Base-by-base conservation (phyloP, 345 rosid species). In the Nasturtium officinale region DNA sequence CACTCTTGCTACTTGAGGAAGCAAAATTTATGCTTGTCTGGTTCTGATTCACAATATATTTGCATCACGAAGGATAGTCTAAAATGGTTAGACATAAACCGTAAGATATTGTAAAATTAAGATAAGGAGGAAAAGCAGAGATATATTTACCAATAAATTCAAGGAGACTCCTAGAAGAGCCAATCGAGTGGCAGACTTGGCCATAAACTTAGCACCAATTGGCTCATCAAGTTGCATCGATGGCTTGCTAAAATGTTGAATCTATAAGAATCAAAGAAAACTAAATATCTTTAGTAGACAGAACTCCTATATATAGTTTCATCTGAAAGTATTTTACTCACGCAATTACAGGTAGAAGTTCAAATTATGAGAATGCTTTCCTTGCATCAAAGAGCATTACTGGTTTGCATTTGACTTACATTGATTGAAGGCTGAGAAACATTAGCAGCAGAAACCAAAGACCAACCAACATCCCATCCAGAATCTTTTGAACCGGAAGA, bases 391-490 rank as follows among this genome's bases (percentile, higher is more conserved):
- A 28, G 26, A 67, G 43, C 16, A 74, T 21, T 18, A 59, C 79
- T 43, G 23, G 71, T 87, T 85, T 79, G 79, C 9, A 67, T 79
- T 67, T 30, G 71, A 73, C 74, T 59, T 67, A 69, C 79, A 47
- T 71, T 82, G 56, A 46, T 21, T 11, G 73, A 67, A 50, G 82
- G 72, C 78, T 78, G 87, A 47, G 83, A 65, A 77, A 47, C 80
- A 59, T 65, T 78, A 57, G 78, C 82, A 21, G 81, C 72, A 16
- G 90, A 82, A 51, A 88, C 88, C 68, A 91, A 65, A 66, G 97
- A 95, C 99, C 99, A 91, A 71, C 99, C 99, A 67, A 86, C 73
- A 82, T 95, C 97, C 97, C 97, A 95, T 68, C 85, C 90, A 62
- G 86, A 86, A 69, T 86, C 92, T 45, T 61, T 45, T 40, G 86